Conservation (phyloP, 441 rosid species). For the Aleurites moluccanus region DNA sequence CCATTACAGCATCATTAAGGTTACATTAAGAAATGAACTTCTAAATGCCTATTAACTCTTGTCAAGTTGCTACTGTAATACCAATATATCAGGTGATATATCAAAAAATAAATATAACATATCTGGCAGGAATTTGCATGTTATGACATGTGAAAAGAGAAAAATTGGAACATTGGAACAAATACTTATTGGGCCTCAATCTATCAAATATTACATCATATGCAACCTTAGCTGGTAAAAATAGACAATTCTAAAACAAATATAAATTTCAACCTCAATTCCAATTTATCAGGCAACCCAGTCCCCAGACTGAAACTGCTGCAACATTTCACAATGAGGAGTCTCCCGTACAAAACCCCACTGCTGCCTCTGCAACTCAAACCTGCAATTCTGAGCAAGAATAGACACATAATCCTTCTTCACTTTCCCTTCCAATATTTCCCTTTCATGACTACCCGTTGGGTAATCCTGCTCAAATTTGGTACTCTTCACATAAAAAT, state of each 20-base stretch:
- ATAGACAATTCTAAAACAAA: conserved; percentile 11
- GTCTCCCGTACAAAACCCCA: conserved; percentile 93
- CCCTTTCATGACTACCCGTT: conserved; percentile 41
- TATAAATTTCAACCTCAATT: conserved; percentile 37
- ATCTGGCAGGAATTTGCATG: not conserved
- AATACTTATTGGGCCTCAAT: conserved; percentile 20
- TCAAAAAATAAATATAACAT: not conserved
- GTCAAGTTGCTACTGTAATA: not conserved
- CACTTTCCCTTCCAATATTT: conserved; percentile 53
- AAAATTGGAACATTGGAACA: not conserved
- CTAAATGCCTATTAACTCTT: not conserved
- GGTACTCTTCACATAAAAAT: conserved; percentile 70
- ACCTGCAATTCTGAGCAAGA: conserved; percentile 73
- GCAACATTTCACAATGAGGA: conserved; percentile 87
- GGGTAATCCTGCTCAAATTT: conserved; percentile 85
- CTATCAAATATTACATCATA: too few relatives aligned
- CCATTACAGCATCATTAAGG: not conserved
- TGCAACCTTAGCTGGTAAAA: not conserved
- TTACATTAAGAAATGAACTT: not conserved
- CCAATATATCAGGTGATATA: not conserved
- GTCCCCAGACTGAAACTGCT: conserved; percentile 45
- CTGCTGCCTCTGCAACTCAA: conserved; percentile 81
- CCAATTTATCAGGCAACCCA: conserved; percentile 43
- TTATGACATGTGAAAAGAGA: not conserved
- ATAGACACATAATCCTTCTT: conserved; percentile 69